Evolutionary conservation across 371 early-diverging fungal genomes (phyloP).

Genomic region (Polyrhizophydium stewartii): DNA sequence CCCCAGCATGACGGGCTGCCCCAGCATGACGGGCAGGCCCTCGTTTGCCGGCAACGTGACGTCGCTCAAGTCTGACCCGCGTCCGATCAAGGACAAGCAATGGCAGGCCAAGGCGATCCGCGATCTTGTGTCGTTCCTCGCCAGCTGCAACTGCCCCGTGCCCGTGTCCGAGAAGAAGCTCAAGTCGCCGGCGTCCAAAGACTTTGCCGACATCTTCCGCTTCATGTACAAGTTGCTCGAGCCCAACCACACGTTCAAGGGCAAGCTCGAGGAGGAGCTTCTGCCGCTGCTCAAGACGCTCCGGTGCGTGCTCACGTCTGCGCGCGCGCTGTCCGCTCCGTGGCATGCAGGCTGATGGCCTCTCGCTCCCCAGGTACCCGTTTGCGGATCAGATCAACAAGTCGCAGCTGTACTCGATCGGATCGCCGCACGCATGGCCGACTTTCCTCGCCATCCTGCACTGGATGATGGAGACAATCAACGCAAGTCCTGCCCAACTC

Average conservation of each 20-base stretch:
- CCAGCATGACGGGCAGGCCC: slow-evolving; percentile 9
- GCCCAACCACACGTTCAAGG: slow-evolving; percentile 58
- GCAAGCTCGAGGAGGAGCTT: slow-evolving; percentile 87
- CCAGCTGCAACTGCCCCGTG: slow-evolving; percentile 67
- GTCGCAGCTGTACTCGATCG: slow-evolving; percentile 76
- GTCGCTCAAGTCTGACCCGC: slow-evolving; percentile 30
- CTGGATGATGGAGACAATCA: slow-evolving; percentile 86
- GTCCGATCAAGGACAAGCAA: slow-evolving; percentile 35
- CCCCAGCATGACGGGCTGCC: slow-evolving; percentile 1
- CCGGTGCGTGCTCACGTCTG: slow-evolving; percentile 31
- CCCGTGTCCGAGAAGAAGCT: slow-evolving; percentile 55
- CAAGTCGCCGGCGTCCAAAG: slow-evolving; percentile 71
- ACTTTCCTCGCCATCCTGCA: slow-evolving; percentile 76
- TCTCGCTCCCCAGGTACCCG: slow-evolving; percentile 68
- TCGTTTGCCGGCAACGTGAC: background rate
- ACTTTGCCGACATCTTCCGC: slow-evolving; percentile 87
- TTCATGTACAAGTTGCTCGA: slow-evolving; percentile 82
- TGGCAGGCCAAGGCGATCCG: slow-evolving; percentile 65
- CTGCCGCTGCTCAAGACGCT: slow-evolving; percentile 68
- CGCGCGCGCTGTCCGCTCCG: background rate
- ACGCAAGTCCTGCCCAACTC: slow-evolving; percentile 34
- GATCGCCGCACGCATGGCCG: slow-evolving; percentile 88
- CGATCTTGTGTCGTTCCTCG: slow-evolving; percentile 66
- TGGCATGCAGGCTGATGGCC: background rate
- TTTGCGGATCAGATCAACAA: slow-evolving; percentile 83